These are phyloP conservation scores for Elongisporangium undulatum DNA, from an alignment of 352 stramenopile species.

Conservation along the genomic window DNA sequence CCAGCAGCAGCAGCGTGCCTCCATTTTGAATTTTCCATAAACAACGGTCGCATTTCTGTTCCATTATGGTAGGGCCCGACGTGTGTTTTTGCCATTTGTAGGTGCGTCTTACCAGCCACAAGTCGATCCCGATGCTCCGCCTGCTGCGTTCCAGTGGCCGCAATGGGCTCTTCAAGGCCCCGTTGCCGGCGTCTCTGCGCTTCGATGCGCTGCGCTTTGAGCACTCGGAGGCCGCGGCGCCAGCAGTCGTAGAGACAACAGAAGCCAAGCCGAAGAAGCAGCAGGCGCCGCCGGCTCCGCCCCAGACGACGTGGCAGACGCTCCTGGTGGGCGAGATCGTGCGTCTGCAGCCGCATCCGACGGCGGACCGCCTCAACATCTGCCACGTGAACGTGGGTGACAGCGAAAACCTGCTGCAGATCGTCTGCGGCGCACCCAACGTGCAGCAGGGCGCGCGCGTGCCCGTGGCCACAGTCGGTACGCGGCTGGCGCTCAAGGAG, in stretches of 20 bases:
- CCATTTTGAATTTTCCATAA: neutral
- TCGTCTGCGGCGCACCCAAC: conserved; percentile 73
- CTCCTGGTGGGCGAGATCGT: conserved; percentile 76
- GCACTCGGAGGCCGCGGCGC: neutral
- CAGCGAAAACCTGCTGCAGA: conserved; percentile 55
- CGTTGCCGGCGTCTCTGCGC: neutral
- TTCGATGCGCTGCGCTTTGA: neutral
- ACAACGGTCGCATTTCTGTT: neutral
- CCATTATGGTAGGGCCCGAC: neutral
- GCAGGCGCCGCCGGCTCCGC: conserved; percentile 12
- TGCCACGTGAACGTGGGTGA: conserved; percentile 64
- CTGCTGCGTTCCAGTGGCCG: neutral
- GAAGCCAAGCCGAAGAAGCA: conserved; percentile 11
- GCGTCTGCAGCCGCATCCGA: conserved; percentile 45
- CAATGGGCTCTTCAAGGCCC: neutral
- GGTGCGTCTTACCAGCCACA: neutral
- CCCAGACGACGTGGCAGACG: conserved; percentile 56
- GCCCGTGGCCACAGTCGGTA: conserved; percentile 62
- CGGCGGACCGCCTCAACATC: conserved; percentile 62
- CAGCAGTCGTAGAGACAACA: neutral
- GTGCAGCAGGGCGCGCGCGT: conserved; percentile 51
- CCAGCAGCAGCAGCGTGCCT: neutral
- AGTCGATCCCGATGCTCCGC: neutral
- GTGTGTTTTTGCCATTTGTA: neutral
- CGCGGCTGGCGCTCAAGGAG: conserved; percentile 54